phyloP scores from a whole-genome alignment of 176 grass and related monocot genomes.

The Triticum monococcum region DNA sequence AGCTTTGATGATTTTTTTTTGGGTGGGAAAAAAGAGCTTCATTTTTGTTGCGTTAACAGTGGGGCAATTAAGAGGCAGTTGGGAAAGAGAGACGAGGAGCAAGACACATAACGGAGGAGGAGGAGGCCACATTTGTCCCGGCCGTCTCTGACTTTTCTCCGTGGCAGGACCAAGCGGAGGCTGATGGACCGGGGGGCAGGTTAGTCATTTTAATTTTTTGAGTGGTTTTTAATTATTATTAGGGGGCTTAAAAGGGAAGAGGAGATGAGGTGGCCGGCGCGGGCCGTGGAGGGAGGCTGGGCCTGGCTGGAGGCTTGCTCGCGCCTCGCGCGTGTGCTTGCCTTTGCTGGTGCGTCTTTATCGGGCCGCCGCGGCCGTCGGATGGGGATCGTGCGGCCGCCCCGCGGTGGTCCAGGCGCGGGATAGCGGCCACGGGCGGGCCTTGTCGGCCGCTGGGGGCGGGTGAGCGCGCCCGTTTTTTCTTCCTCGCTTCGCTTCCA shows the following conservation, averaged over 20 bases:
- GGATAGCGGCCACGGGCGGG: slow-evolving; percentile 42
- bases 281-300: slow-evolving; percentile 22
- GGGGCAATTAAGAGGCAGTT: slow-evolving; percentile 8
- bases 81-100: background rate
- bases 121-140: background rate
- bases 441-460: slow-evolving; percentile 57
- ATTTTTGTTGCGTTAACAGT: background rate
- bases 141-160: background rate
- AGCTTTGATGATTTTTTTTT: background rate
- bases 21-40: background rate
- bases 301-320: background rate
- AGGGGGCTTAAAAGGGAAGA: slow-evolving; percentile 47
- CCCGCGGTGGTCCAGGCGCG: slow-evolving; percentile 40
- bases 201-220: slow-evolving; percentile 6
- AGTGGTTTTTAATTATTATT: too few relatives aligned
- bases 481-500: background rate
- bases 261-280: slow-evolving; percentile 13
- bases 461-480: background rate
- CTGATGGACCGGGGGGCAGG: background rate
- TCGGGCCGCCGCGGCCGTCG: slow-evolving; percentile 20
- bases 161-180: background rate
- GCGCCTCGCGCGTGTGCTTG: background rate
- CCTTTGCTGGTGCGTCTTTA: slow-evolving; percentile 16
- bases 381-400: slow-evolving; percentile 44
- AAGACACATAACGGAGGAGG: background rate